Base-by-base conservation (phyloP, 352 stramenopile species). In the Paralagenidium karlingii region DNA sequence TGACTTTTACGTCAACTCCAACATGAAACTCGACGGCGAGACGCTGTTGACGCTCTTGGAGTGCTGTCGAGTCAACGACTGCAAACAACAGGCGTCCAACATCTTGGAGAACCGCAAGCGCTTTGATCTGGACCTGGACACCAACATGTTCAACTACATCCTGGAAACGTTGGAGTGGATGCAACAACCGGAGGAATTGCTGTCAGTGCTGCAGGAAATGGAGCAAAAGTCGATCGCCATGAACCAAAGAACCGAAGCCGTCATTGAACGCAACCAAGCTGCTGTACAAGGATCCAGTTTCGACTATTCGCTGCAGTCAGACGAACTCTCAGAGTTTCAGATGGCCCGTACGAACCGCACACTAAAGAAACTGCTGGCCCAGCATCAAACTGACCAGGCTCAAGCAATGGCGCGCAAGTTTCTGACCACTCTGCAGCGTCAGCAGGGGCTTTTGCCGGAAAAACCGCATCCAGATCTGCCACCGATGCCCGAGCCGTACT, bases 1-100 rank as follows among this genome's bases (percentile, higher is more conserved):
- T 39, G 68, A 82, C 28, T 84, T 87, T 37, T 87, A 87, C 55
- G 63, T 65, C 31, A 76, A 82, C 46, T 87, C 74, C 29, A 81
- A 63, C 47, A 84, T 84, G 64, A 82, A 80, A 43, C 57, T 87
- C 28, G 79, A 62, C 45, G 63, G 68, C 18, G 63, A 65, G 20
- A 87, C 74, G 38, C 54, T 87, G 20, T 81, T 81, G 26, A 60
- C 69, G 32, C 45, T 87, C 36, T 48, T 87, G 21, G 76, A 70
- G 31, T 66, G 84, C 15, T 87, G 68, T 48, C 58, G 57, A 25
- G 62, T 60, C 55, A 82, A 82, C 49, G 63, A 79, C 47, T 87
- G 74, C 51, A 51, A 57, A 16, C 62, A 84, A 45, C 65, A 87
- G 38, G 69, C 74, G 5, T 48, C 59, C 15, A 69, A 84, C 49